Percentiles rank a stretch among this genome's conserved stretches.
Conservation (phyloP, 495 filamentous ascomycete species). For the Aspergillus heteromorphus region DNA sequence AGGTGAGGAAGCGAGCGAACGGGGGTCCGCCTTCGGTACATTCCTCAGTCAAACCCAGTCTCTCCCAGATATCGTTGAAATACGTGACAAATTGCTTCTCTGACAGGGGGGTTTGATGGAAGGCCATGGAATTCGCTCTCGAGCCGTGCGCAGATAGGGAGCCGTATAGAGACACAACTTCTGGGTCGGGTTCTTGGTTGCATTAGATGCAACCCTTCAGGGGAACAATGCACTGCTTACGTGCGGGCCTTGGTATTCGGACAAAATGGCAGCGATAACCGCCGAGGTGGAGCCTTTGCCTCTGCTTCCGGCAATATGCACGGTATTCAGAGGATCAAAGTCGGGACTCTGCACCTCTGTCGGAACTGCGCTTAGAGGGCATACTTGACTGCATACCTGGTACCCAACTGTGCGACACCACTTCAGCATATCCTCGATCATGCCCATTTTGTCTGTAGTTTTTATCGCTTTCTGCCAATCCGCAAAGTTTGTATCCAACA, state of each 20-base stretch:
- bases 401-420: neutral
- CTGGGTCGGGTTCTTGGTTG: neutral
- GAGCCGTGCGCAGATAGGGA: neutral
- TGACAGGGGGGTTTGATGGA: neutral
- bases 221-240: neutral
- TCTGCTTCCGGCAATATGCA: neutral
- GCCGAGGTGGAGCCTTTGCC: neutral
- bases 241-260: neutral
- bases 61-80: neutral
- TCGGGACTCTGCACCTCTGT: neutral
- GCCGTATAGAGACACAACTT: neutral
- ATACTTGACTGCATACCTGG: neutral
- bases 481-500: neutral
- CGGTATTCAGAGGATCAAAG: neutral
- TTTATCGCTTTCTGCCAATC: neutral
- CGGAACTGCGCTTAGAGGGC: neutral
- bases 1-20: constrained; percentile 41
- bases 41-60: neutral
- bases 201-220: neutral
- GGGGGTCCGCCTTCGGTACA: neutral
- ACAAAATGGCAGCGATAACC: neutral
- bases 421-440: neutral
- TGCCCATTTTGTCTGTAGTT: neutral
- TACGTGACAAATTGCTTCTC: neutral
- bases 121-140: neutral